Evolutionary conservation across 1,284 basidiomycete genomes (phyloP), one percentile per base, ranked within the genome.

Genomic region (Cryptococcus sp.): DNA sequence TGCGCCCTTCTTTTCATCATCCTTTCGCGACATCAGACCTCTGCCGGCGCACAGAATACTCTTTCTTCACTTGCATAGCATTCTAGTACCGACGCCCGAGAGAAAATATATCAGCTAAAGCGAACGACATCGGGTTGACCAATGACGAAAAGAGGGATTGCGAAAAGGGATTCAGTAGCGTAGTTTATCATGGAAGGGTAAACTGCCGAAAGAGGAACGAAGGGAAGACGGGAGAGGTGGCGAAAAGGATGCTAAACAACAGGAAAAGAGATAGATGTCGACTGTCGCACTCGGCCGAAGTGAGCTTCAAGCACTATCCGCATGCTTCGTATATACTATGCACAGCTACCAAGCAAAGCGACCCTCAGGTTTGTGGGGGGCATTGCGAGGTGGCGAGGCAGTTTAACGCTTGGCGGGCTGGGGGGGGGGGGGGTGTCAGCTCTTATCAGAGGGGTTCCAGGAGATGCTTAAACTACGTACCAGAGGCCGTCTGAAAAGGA

Each of bases 401-500:
- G 15, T 28, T 37, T 37, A 48, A 50, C 51, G 56, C 45, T 56
- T 56, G 37, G 55, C 45, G 24, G 55, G 55, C 55, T 56, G 24
- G 18, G 21, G 21, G 13, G 40, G 13, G 40, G 18, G 36, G 11
- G 35, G 39, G 33, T 9, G 45, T 53, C 35, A 38, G 44, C 44
- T n/a, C n/a, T n/a, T n/a, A n/a, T 24, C 16, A 23, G 28, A 20
- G n/a, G 35, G 2, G 40, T 18, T 43, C 9, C 44, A 57, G 33
- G 55, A 42, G 37, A 23, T 35, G 33, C 7, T 9, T 12, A 72
- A 66, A 45, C 67, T 68, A 61, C 72, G 62, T 50, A 80, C 79
- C 57, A 79, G 73, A 60, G 79, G 75, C 39, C 80, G 71, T 52
- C 80, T 69, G 65, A 81, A 81, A n/a, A 81, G 76, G 45, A 77